Base-by-base conservation (phyloP, 2,329 filamentous ascomycete genomes). In the Diaporthe caulivora region DNA sequence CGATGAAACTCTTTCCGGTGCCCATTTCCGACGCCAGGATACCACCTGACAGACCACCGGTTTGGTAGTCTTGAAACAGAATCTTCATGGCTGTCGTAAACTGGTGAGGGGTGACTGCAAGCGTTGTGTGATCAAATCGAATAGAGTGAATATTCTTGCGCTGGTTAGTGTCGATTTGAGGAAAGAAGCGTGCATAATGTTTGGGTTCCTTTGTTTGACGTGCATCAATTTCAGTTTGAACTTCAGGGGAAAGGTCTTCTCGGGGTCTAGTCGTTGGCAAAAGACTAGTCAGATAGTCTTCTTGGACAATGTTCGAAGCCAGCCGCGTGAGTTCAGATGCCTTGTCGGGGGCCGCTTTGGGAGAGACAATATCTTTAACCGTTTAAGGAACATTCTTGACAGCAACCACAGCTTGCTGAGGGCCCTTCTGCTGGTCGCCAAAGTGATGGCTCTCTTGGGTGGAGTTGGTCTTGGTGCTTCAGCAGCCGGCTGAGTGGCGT, bases 21-120 rank as follows among this genome's bases (percentile, higher is more conserved):
- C 72, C 72, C 68, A 71, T 67, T 1, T 71, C 68, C 1, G 64
- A 64, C 2, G 57, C 57, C 11, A 71, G 21, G 1, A 74, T 26
- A 0, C 67, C 68, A 0, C 68, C 47, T 1, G n/a, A 2, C 1
- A 34, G 24, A 0, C 24, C 51, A 8, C 40, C 58, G 11, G 29
- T 1, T 24, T 26, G 17, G 17, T 64, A 5, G 6, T 31, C 34
- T 37, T 65, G 60, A 11, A 57, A 54, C 0, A 74, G 31, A 0
- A 67, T 71, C 15, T 58, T 2, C 11, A 42, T 34, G 0, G 68
- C 72, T 34, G 51, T 31, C 17, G 31, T 47, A 34, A 71, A 67
- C 15, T 71, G 68, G 8, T 40, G 58, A 1, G 72, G 72, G 0
- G 72, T 74, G 8, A 74, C 26, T 2, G 15, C 17, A 4, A 73